These are phyloP conservation scores for Lodderomyces jiufengensis DNA, from an alignment of 1,139 yeast genomes.

Conservation along the genomic window DNA sequence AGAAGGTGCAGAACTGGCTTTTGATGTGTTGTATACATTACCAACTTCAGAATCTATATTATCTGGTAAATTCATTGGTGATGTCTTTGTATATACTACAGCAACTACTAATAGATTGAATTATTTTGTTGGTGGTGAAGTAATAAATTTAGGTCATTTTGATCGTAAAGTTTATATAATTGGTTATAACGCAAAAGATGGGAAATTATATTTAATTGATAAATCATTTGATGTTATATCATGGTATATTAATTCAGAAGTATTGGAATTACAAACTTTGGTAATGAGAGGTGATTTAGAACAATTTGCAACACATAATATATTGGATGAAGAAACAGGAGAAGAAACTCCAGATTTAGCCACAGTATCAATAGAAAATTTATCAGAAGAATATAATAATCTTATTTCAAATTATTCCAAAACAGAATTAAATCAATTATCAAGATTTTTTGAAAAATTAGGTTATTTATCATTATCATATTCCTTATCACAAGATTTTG, in stretches of 20 bases:
- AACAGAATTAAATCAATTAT: constrained; percentile 72
- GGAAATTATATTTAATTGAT: constrained; percentile 85
- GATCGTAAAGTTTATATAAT: constrained; percentile 83
- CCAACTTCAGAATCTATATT: constrained; percentile 67
- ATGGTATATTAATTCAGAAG: constrained; percentile 77
- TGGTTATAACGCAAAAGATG: constrained; percentile 82
- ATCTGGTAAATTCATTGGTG: constrained; percentile 96
- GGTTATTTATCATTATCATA: constrained; percentile 82
- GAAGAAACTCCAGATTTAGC: constrained; percentile 40
- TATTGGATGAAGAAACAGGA: constrained; percentile 37
- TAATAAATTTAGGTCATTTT: constrained; percentile 88
- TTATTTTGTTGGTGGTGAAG: constrained; percentile 92
- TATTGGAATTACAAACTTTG: constrained; percentile 91
- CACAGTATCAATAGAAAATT: constrained; percentile 61
- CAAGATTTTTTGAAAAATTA: constrained; percentile 92
- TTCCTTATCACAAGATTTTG: constrained; percentile 76
- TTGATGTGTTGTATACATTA: constrained; percentile 80
- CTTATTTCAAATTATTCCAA: constrained; percentile 50
- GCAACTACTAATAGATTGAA: constrained; percentile 83
- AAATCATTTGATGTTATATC: constrained; percentile 82
- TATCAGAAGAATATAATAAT: constrained; percentile 53
- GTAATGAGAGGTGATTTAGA: constrained; percentile 89
- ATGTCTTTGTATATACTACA: constrained; percentile 85
- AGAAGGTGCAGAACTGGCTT: constrained; percentile 84
- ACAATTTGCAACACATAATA: constrained; percentile 34